phyloP scores from a whole-genome alignment of 768 basidiomycete species.

The Termitomyces sp. region DNA sequence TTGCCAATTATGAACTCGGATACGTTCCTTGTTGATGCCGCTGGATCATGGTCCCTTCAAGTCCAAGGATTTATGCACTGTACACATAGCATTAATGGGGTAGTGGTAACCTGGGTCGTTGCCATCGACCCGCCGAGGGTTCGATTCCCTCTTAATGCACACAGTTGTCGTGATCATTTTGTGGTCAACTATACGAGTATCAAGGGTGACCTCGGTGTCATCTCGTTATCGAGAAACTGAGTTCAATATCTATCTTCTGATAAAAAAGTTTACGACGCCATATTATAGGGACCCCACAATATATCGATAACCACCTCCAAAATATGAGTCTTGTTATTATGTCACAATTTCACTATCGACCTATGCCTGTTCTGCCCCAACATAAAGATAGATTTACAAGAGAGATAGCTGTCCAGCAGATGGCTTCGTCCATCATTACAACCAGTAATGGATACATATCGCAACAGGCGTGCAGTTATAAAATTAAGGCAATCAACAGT shows the following conservation, averaged over 20 bases:
- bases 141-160: conserved; percentile 5
- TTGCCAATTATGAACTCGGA: too few species aligned
- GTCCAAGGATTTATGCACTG: background rate
- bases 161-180: background rate
- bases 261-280: background rate
- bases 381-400: background rate
- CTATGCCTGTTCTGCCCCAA: background rate
- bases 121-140: conserved; percentile 27
- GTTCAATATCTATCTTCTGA: background rate
- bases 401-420: background rate
- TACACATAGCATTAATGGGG: conserved; percentile 45
- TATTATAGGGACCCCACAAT: background rate
- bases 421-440: background rate
- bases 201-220: too few species aligned
- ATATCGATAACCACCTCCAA: background rate
- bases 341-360: background rate
- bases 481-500: background rate
- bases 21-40: background rate
- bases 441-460: background rate
- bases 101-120: conserved; percentile 66
- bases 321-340: background rate
- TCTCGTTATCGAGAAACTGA: too few species aligned
- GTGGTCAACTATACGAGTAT: too few species aligned
- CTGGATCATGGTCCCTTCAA: background rate
- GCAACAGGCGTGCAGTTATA: background rate